A percentile compares a stretch with the other conserved stretches of the same genome.
phyloP scores from a whole-genome alignment of 2,329 filamentous ascomycete genomes.

The Scopulariopsis brevicaulis region DNA sequence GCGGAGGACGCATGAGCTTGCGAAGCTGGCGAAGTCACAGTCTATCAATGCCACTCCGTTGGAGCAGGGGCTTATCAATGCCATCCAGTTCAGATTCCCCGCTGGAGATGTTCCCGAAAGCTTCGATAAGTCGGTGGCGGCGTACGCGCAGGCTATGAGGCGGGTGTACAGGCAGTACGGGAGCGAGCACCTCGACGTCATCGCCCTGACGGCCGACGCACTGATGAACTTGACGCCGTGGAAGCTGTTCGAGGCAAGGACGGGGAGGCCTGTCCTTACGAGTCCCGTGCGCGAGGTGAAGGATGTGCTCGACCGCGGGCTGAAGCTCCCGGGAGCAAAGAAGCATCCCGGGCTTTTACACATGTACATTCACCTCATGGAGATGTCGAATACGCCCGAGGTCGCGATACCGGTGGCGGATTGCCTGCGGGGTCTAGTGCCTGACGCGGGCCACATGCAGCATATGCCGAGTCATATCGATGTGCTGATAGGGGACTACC shows the following conservation, averaged over 20 bases:
- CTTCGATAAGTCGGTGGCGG: slow-evolving; percentile 40
- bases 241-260: slow-evolving; percentile 28
- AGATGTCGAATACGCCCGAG: slow-evolving; percentile 62
- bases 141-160: slow-evolving; percentile 27
- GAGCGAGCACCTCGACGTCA: slow-evolving; percentile 25
- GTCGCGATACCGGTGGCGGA: slow-evolving; percentile 50
- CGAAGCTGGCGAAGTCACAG: slow-evolving; percentile 31
- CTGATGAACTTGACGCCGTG: slow-evolving; percentile 37
- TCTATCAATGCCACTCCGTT: slow-evolving; percentile 26
- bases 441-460: slow-evolving; percentile 58
- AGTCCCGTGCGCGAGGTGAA: slow-evolving; percentile 6
- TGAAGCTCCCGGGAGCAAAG: slow-evolving; percentile 34
- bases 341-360: slow-evolving; percentile 62
- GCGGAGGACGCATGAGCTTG: slow-evolving; percentile 10
- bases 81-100: slow-evolving; percentile 52
- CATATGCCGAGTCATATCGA: slow-evolving; percentile 76
- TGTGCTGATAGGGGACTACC: slow-evolving; percentile 61
- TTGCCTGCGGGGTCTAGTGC: slow-evolving; percentile 50
- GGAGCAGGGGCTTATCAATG: slow-evolving; percentile 37
- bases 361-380: slow-evolving; percentile 67
- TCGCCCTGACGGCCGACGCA: slow-evolving; percentile 25
- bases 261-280: slow-evolving; percentile 15
- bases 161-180: slow-evolving; percentile 21
- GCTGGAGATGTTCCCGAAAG: slow-evolving; percentile 30
- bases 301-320: slow-evolving; percentile 27